phyloP scores from a whole-genome alignment of 768 basidiomycete species.

The Serendipita indica region DNA sequence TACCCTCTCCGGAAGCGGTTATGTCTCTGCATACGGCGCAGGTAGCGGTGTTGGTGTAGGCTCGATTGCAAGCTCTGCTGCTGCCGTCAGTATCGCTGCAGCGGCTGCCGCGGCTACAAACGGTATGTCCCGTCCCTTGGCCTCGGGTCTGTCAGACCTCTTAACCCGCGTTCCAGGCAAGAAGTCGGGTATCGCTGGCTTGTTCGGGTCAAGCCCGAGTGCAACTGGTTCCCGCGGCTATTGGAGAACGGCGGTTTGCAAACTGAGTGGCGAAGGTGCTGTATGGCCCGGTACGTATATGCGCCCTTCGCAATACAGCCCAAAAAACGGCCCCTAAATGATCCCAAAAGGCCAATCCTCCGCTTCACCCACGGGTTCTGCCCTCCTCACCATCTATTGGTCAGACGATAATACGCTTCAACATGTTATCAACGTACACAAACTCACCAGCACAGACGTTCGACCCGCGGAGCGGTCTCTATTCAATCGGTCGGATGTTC shows the following conservation, averaged over 20 bases:
- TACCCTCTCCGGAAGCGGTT: no score
- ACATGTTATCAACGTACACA: slow-evolving; percentile 57
- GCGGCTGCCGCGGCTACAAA: not conserved
- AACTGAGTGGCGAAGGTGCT: slow-evolving; percentile 23
- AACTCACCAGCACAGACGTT: slow-evolving; percentile 66
- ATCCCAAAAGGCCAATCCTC: no score
- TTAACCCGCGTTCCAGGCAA: no score
- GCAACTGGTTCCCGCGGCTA: slow-evolving; percentile 27
- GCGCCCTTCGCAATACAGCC: no score
- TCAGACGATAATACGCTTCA: slow-evolving; percentile 53
- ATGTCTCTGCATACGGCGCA: no score
- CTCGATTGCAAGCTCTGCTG: not conserved
- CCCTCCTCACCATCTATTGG: not conserved
- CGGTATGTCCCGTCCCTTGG: not conserved
- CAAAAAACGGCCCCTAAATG: no score
- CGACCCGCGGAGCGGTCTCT: slow-evolving; percentile 60
- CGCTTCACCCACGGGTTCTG: slow-evolving; percentile 24
- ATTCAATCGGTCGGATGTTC: slow-evolving; percentile 60
- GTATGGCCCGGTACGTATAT: not conserved
- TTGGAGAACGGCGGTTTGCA: slow-evolving; percentile 63
- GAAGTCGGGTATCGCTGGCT: not conserved
- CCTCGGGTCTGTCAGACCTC: not conserved
- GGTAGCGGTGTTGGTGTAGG: no score
- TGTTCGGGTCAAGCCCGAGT: not conserved
- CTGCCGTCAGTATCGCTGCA: not conserved